Evolutionary conservation across 2,329 filamentous ascomycete genomes (phyloP).

Genomic region (Clonostachys sp.): DNA sequence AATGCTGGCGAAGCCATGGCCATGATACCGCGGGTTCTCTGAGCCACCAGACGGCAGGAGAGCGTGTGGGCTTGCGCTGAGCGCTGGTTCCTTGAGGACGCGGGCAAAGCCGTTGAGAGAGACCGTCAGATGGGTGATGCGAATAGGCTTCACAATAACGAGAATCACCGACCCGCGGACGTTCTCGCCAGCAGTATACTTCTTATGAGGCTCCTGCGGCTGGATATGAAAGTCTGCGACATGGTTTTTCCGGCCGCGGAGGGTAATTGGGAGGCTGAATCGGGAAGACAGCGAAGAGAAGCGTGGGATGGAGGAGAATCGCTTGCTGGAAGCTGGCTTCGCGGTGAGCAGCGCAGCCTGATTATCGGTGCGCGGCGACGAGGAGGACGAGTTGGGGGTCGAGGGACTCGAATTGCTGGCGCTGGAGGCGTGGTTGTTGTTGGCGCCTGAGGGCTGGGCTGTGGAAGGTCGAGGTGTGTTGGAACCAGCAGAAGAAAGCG

Average conservation of each 20-base stretch:
- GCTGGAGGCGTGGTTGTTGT: too few relatives aligned
- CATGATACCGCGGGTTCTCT: conserved; percentile 54
- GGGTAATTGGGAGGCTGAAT: conserved; percentile 41
- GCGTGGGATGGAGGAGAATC: too few relatives aligned
- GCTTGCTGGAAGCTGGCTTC: too few relatives aligned
- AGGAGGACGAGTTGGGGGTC: too few relatives aligned
- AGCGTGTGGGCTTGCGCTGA: conserved; percentile 45
- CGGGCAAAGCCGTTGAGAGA: conserved; percentile 75
- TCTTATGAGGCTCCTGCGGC: conserved; percentile 71
- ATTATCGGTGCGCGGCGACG: too few relatives aligned
- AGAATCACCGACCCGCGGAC: conserved; percentile 71
- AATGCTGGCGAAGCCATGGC: conserved; percentile 73
- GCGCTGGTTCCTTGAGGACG: conserved; percentile 67
- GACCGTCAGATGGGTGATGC: conserved; percentile 77
- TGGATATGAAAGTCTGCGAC: conserved; percentile 75
- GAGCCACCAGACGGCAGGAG: conserved; percentile 26
- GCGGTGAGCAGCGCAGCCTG: too few relatives aligned
- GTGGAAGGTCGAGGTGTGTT: too few relatives aligned
- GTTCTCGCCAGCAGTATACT: conserved; percentile 70
- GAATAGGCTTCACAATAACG: conserved; percentile 67
- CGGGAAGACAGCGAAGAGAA: conserved; percentile 39
- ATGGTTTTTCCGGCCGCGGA: conserved; percentile 53
- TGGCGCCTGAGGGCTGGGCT: too few relatives aligned
- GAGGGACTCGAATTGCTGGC: too few relatives aligned
- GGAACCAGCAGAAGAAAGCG: too few relatives aligned